Evolutionary conservation across 1,284 basidiomycete genomes (phyloP).

Genomic region (Leucoagaricus sp.): DNA sequence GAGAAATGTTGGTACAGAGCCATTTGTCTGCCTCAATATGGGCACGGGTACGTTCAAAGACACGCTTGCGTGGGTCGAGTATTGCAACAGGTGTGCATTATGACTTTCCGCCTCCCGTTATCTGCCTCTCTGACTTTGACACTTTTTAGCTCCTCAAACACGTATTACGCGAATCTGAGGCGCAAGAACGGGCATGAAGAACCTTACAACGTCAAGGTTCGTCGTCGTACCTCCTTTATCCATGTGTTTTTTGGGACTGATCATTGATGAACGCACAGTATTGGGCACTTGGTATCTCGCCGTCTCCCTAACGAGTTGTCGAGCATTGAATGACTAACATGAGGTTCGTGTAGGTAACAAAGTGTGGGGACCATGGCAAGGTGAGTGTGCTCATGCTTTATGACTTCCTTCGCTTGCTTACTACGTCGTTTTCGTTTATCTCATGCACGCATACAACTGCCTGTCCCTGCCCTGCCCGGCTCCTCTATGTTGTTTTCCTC

Average conservation of each 20-base stretch:
- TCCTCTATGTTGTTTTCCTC: too few relatives aligned
- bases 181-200: conserved; percentile 59
- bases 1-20: conserved; percentile 54
- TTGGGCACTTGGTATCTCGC: conserved; percentile 34
- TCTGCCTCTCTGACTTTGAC: neutral
- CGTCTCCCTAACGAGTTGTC: neutral
- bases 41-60: conserved; percentile 65
- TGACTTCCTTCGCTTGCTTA: too few relatives aligned
- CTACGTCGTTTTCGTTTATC: too few relatives aligned
- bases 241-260: neutral
- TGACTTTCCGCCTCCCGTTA: too few relatives aligned
- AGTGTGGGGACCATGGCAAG: conserved; percentile 67
- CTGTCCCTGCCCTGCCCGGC: too few relatives aligned
- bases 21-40: conserved; percentile 68
- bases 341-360: conserved; percentile 40
- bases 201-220: conserved; percentile 51
- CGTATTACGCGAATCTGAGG: conserved; percentile 61
- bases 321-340: neutral
- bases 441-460: too few relatives aligned
- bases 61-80: conserved; percentile 67
- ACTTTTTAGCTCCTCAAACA: conserved; percentile 34
- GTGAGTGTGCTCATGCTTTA: too few relatives aligned
- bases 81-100: conserved; percentile 51
- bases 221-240: neutral
- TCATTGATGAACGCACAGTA: conserved; percentile 23